Conservation (phyloP, 768 basidiomycete species). For the Pleurotus tuber-regium region DNA sequence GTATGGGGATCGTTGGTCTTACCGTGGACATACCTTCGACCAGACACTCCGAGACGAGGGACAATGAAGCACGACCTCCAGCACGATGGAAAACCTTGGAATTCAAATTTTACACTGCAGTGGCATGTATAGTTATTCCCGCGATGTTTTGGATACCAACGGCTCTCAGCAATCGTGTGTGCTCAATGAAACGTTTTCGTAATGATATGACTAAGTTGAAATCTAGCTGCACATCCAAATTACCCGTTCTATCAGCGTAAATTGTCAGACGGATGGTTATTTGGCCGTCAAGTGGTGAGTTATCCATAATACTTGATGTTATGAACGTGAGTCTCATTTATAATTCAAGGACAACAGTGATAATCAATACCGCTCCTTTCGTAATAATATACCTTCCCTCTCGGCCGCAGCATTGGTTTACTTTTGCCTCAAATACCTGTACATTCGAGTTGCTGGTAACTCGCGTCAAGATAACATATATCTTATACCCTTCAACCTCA, state of each 20-base stretch:
- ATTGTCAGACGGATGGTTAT: constrained; percentile 78
- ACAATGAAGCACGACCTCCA: constrained; percentile 26
- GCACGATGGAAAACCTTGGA: constrained; percentile 80
- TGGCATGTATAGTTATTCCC: constrained; percentile 60
- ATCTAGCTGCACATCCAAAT: constrained; percentile 70
- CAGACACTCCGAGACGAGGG: constrained; percentile 14
- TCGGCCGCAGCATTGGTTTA: constrained; percentile 45
- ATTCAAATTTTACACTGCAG: constrained; percentile 72
- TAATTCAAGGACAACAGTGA: constrained; percentile 84
- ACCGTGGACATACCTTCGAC: constrained; percentile 54
- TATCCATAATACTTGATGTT: neutral
- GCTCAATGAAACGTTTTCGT: neutral
- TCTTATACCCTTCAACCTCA: constrained; percentile 56
- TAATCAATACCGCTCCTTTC: constrained; percentile 85
- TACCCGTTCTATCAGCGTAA: constrained; percentile 55
- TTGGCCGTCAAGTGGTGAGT: constrained; percentile 75
- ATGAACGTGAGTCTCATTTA: constrained; percentile 9
- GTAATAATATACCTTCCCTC: constrained; percentile 73
- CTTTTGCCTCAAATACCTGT: constrained; percentile 53
- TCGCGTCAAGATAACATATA: constrained; percentile 23
- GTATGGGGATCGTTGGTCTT: constrained; percentile 36
- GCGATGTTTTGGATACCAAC: constrained; percentile 78
- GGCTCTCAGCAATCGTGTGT: constrained; percentile 71
- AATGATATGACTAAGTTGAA: neutral
- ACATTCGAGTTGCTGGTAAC: constrained; percentile 28